Percentiles rank a stretch among this genome's conserved stretches.
phyloP scores from a whole-genome alignment of 1,284 basidiomycete species.

The Apiotrichum gamsii region DNA sequence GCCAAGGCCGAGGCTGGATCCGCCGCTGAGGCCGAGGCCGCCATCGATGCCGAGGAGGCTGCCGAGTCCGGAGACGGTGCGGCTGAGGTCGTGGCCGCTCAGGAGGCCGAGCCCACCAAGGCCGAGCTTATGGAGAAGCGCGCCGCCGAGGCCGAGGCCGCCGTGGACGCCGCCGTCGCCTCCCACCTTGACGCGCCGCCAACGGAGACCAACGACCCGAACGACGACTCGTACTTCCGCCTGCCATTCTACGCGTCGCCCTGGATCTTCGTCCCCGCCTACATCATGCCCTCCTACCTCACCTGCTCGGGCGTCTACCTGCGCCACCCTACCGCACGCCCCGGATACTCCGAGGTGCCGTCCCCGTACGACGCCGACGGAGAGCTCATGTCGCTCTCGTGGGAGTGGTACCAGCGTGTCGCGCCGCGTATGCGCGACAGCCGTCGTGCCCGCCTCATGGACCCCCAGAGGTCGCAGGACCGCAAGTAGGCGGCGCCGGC shows the following conservation, averaged over 20 bases:
- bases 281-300: slow-evolving; percentile 82
- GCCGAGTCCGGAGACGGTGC: slow-evolving; percentile 7
- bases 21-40: slow-evolving; percentile 7
- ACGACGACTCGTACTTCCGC: slow-evolving; percentile 54
- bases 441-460: slow-evolving; percentile 59
- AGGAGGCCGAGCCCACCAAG: slow-evolving; percentile 12
- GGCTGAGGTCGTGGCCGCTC: slow-evolving; percentile 7
- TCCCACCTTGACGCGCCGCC: no score
- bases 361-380: slow-evolving; percentile 91
- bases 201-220: background rate
- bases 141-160: background rate
- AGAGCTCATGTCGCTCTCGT: slow-evolving; percentile 69
- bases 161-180: background rate
- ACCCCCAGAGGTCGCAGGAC: slow-evolving; percentile 54
- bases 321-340: slow-evolving; percentile 89
- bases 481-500: slow-evolving; percentile 10
- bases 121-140: slow-evolving; percentile 6
- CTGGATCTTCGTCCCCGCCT: slow-evolving; percentile 91
- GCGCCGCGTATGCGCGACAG: slow-evolving; percentile 62
- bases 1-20: slow-evolving; percentile 9
- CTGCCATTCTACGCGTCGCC: slow-evolving; percentile 84
- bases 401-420: slow-evolving; percentile 75
- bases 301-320: slow-evolving; percentile 92
- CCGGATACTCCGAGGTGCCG: slow-evolving; percentile 85
- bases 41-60: slow-evolving; percentile 8